A percentile compares a stretch with the other conserved stretches of the same genome.
phyloP scores from a whole-genome alignment of 441 rosid genomes.

The Breynia disticha region DNA sequence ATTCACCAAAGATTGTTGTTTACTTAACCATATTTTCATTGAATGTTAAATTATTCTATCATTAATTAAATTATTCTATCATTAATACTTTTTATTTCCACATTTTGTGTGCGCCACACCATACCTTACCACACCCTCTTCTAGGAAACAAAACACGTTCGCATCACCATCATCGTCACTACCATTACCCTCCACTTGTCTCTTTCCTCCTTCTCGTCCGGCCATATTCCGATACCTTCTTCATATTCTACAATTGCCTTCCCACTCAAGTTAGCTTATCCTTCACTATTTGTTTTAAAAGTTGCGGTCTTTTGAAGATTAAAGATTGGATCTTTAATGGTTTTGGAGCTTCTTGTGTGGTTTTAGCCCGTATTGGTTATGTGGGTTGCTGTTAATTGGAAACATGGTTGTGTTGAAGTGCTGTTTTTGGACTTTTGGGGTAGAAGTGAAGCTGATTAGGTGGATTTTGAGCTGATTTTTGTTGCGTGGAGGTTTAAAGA shows the following conservation, averaged over 20 bases:
- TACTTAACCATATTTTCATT: too few relatives aligned
- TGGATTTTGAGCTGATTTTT: slow-evolving; percentile 10
- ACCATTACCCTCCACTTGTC: background rate
- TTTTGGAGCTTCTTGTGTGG: background rate
- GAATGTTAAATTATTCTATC: too few relatives aligned
- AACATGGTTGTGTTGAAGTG: slow-evolving; percentile 51
- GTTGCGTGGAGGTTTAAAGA: slow-evolving; percentile 15
- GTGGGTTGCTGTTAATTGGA: slow-evolving; percentile 59
- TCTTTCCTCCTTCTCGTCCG: background rate
- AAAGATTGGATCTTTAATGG: slow-evolving; percentile 6
- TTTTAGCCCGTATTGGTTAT: slow-evolving; percentile 26
- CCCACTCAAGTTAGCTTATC: background rate
- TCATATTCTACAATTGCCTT: background rate
- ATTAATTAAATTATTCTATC: too few relatives aligned
- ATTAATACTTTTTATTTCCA: too few relatives aligned
- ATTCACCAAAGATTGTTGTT: too few relatives aligned
- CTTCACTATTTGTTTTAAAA: background rate
- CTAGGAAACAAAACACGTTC: background rate
- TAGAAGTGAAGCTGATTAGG: slow-evolving; percentile 55
- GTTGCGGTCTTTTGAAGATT: background rate
- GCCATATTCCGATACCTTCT: background rate
- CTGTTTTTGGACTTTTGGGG: slow-evolving; percentile 62
- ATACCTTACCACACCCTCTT: background rate
- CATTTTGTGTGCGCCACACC: background rate
- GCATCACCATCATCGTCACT: background rate